Evolutionary conservation across 202 grass and related monocot genomes (phyloP).

Genomic region (Schoenoplectus tabernaemontani): DNA sequence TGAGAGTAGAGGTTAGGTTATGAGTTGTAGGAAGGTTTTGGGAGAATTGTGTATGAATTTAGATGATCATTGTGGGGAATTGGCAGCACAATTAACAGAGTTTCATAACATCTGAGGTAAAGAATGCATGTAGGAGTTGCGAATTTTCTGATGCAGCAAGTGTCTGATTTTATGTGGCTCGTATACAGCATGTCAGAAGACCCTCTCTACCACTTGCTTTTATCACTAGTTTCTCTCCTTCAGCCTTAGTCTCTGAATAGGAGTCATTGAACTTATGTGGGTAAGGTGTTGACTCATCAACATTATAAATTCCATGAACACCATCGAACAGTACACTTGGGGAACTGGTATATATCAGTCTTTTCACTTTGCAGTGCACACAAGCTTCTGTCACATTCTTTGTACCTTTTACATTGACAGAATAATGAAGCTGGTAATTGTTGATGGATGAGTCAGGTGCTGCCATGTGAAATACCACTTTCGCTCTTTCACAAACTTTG

Average conservation of each 20-base stretch:
- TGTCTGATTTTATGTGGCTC: no score
- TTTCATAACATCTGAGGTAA: no score
- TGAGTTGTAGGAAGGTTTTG: no score
- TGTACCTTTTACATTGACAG: constrained; percentile 95
- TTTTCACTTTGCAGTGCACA: constrained; percentile 71
- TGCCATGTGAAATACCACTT: constrained; percentile 98
- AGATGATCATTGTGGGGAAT: no score
- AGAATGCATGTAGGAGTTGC: no score
- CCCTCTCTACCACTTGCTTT: constrained; percentile 74
- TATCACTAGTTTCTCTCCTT: constrained; percentile 83
- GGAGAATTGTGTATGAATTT: no score
- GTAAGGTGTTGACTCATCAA: constrained; percentile 74
- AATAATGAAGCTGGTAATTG: constrained; percentile 94
- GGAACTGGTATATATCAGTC: constrained; percentile 95
- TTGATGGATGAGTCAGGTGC: constrained; percentile 98
- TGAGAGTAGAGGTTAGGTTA: no score
- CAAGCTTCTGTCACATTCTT: constrained; percentile 93
- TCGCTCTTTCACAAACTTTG: constrained; percentile 68
- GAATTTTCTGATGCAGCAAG: no score
- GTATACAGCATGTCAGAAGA: constrained; percentile 93
- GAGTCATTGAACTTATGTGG: constrained; percentile 97
- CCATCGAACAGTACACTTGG: constrained; percentile 95
- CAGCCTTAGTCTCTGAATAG: constrained; percentile 97
- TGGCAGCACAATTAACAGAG: no score
- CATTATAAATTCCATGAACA: constrained; percentile 81